Base-by-base conservation (phyloP, 352 stramenopile species). In the Pythium inflatum region DNA sequence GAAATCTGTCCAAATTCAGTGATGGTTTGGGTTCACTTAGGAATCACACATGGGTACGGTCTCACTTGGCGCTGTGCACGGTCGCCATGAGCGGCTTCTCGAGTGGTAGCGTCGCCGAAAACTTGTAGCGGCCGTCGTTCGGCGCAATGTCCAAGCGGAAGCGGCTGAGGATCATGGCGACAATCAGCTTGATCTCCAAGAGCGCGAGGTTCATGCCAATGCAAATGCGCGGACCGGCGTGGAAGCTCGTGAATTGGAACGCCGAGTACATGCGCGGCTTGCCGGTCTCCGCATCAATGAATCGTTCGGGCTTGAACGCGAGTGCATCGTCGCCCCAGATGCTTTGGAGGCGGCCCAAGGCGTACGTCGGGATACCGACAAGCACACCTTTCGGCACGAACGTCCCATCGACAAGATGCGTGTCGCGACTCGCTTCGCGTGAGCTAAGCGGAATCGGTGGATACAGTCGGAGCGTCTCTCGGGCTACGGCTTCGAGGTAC, bases 321-420 rank as follows among this genome's bases (percentile, higher is more conserved):
- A 59, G 7, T 68, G 81, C 72, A 48, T 93, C 74, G 4, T 73
- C 51, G 20, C 76, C 76, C 87, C 88, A 94, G 20, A 87, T 33
- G 13, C 62, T 41, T 13, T 75, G 68, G 34, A 85, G 68, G 48
- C 87, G 82, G 0, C 87, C 88, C 86, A 95, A 94, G 49, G 70
- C 85, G 75, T 84, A 96, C 28, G 87, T 83, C 54, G 77, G 83
- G 71, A 91, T 94, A 33, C 86, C 75, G 16, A 94, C 38, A 13
- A 85, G 80, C 2, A 76, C 77, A 22, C 87, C 88, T 18, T 79
- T 78, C 20, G 80, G 80, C 0, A 96, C 81, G 41, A 89, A 89
- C 8, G 84, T 92, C 8, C 84, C 83, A 49, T 93, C 85, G 18
- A 74, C 75, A 3, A 91, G 56, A 41, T 73, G 77, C 25, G 83